Base-by-base conservation (phyloP, 129 eudicot genomes). In the Artemisia argyi region DNA sequence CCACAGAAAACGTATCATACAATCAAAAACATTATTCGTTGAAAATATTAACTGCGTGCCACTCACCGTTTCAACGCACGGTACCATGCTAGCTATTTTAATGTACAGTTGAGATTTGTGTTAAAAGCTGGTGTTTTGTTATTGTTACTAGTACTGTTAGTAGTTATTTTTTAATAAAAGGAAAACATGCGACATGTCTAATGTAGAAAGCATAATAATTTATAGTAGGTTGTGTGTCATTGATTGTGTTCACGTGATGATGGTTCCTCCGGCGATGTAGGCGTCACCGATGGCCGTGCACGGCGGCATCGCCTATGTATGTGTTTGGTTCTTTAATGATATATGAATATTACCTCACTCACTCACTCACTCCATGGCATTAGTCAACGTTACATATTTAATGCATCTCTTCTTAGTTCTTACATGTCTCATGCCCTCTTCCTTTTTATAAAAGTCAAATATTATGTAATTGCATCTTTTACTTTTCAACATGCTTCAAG, bases 281-380 rank as follows among this genome's bases (percentile, higher is more conserved):
- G 77, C 82, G 73, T 78, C 65, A 78, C 77, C 82, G 82, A 78
- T 78, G 82, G 82, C 82, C 82, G 82, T 78, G 82, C 77, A 71
- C 82, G 82, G 82, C 77, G 77, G 77, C 82, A 78, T 71, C 82
- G 82, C 82, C 82, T 78, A 71, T 60, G 68, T 68, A 19, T 69
- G 53, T 77, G 65, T 62, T 77, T 73, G 78, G 60, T 70, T 8
- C 56, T 71, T 61, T 52, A 35, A 62, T 78, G 72, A 16, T 50
- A 6, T 6, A 20, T 20, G 22, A 20, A 20, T 32, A 32, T 35
- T 35, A 35, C 73, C 79, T 75, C 66, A 44, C 66, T 57, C 76
- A 32, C 6, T 35, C 5, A 66, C 79, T 75, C 66, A 44, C 66
- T 57, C 76, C 35, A 61, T 69, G 76, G 50, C 76, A 44, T 70